Percentiles rank a stretch among this genome's conserved stretches.
Evolutionary conservation across 1,139 yeast genomes (phyloP).

Genomic region (Taphrina populina): DNA sequence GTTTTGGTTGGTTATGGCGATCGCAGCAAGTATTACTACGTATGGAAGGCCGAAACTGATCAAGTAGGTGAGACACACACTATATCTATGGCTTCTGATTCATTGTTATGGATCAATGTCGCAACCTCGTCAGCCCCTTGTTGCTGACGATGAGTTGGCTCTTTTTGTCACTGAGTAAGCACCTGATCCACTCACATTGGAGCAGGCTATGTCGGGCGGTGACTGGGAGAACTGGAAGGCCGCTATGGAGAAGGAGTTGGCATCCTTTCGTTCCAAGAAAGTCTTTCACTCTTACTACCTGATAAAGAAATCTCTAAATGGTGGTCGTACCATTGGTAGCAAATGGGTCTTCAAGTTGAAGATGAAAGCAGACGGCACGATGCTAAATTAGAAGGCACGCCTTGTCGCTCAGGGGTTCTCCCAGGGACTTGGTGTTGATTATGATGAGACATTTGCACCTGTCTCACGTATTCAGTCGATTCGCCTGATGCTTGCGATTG

Average conservation of each 20-base stretch:
- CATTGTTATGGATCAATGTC: too few species aligned
- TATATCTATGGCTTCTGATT: too few species aligned
- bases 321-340: background rate
- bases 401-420: slow-evolving; percentile 36
- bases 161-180: too few species aligned
- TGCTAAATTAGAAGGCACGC: slow-evolving; percentile 35
- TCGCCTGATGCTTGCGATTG: background rate
- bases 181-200: too few species aligned
- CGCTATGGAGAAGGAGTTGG: background rate
- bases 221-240: background rate
- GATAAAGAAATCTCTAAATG: background rate
- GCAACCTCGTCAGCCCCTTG: too few species aligned
- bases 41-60: too few species aligned
- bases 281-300: background rate
- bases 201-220: too few species aligned
- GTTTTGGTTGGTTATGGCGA: too few species aligned
- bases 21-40: too few species aligned
- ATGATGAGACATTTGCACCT: background rate
- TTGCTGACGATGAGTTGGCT: too few species aligned
- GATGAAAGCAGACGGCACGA: slow-evolving; percentile 16
- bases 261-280: background rate
- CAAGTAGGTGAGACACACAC: too few species aligned
- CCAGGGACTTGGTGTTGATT: slow-evolving; percentile 25
- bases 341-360: slow-evolving; percentile 34
- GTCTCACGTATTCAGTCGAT: background rate